phyloP scores from a whole-genome alignment of 1,284 basidiomycete species.

The Boletus sp. region DNA sequence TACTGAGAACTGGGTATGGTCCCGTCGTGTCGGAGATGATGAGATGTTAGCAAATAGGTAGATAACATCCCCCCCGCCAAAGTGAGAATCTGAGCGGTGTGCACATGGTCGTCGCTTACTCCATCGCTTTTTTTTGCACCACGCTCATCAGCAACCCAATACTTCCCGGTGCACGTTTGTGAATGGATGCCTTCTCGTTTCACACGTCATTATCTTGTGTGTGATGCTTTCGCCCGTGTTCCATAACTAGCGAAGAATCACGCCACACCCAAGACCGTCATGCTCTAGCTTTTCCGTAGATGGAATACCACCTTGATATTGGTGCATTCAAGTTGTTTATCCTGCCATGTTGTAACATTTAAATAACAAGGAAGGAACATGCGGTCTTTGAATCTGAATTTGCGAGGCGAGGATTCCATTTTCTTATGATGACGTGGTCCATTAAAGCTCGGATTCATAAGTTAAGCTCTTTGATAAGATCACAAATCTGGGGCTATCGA shows the following conservation, averaged over 20 bases:
- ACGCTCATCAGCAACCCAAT: not conserved
- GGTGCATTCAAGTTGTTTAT: slow-evolving; percentile 5
- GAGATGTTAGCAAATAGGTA: too few relatives aligned
- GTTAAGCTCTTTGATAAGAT: not conserved
- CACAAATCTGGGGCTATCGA: not conserved
- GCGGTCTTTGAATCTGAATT: not conserved
- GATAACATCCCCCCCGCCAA: too few relatives aligned
- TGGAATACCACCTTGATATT: slow-evolving; percentile 9
- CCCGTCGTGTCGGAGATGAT: too few relatives aligned
- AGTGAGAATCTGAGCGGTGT: too few relatives aligned
- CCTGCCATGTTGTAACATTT: not conserved
- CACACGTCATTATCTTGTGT: slow-evolving; percentile 19
- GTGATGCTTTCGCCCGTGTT: slow-evolving; percentile 6
- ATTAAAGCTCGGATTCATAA: not conserved
- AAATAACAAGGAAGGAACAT: not conserved
- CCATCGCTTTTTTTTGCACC: not conserved
- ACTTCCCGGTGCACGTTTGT: not conserved
- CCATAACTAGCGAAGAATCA: slow-evolving; percentile 9
- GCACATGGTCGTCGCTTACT: slow-evolving; percentile 6
- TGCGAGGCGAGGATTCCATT: not conserved
- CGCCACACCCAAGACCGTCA: slow-evolving; percentile 1
- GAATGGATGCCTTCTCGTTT: slow-evolving; percentile 4
- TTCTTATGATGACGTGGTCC: not conserved
- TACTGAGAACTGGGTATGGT: too few relatives aligned
- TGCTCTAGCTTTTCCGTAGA: slow-evolving; percentile 11